Evolutionary conservation across 345 rosid genomes (phyloP).

Genomic region (Melaleuca alternifolia): DNA sequence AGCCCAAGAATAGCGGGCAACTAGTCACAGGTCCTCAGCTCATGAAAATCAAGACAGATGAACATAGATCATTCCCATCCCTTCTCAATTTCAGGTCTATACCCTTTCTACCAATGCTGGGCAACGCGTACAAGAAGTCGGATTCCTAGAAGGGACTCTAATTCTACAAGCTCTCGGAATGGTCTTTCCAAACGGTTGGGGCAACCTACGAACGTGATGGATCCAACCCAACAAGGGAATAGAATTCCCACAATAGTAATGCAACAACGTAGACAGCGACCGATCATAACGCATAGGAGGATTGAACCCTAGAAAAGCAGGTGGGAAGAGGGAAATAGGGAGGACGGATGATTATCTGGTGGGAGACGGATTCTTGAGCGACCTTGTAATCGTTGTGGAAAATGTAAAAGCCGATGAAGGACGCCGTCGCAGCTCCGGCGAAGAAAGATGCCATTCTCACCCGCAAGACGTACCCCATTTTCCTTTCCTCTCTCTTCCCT

Average conservation of each 20-base stretch:
- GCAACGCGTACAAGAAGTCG: background rate
- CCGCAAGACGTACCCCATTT: slow-evolving; percentile 80
- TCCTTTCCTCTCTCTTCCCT: background rate
- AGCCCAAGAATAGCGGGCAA: background rate
- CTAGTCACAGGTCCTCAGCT: background rate
- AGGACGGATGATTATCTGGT: slow-evolving; percentile 32
- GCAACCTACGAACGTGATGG: background rate
- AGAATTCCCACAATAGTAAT: background rate
- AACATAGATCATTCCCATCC: background rate
- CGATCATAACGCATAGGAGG: background rate
- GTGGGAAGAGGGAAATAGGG: background rate
- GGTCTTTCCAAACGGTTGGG: background rate
- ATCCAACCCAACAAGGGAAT: background rate
- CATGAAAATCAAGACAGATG: background rate
- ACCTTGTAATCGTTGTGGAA: slow-evolving; percentile 79
- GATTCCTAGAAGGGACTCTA: background rate
- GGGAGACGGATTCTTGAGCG: slow-evolving; percentile 73
- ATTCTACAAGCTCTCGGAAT: background rate
- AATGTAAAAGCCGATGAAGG: slow-evolving; percentile 55
- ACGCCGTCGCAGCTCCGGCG: slow-evolving; percentile 83
- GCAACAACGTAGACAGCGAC: background rate
- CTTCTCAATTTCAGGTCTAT: background rate
- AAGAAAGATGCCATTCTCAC: slow-evolving; percentile 94
- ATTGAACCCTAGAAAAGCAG: background rate
- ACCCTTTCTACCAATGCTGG: background rate